Percentiles rank a stretch among this genome's conserved stretches.
Conservation (phyloP, 352 stramenopile genomes). For the Globisporangium rhizosaccharum region DNA sequence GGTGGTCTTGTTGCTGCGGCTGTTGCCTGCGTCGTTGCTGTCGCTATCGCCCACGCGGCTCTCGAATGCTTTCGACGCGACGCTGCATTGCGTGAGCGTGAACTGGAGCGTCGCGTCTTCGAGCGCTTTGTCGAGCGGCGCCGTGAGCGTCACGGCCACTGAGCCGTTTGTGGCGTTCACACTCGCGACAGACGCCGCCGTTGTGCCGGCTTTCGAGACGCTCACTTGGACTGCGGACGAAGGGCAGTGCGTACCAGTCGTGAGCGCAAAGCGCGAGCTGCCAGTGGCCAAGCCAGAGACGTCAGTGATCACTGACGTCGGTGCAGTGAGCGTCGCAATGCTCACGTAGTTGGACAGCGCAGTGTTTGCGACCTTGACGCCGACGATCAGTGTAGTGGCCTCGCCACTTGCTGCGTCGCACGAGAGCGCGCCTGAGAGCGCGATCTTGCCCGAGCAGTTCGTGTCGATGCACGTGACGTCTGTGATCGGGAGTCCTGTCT, state of each 20-base stretch:
- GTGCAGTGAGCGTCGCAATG: slow-evolving; percentile 35
- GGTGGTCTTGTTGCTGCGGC: neutral
- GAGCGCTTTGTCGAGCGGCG: slow-evolving; percentile 25
- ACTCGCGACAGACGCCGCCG: slow-evolving; percentile 5
- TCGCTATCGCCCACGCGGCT: slow-evolving; percentile 15
- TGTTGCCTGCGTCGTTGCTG: slow-evolving; percentile 8
- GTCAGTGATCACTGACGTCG: slow-evolving; percentile 22
- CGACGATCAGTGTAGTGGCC: slow-evolving; percentile 36
- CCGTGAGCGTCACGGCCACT: slow-evolving; percentile 30
- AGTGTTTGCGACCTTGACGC: slow-evolving; percentile 45
- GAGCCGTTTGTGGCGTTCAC: slow-evolving; percentile 33
- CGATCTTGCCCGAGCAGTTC: slow-evolving; percentile 44
- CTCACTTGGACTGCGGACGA: slow-evolving; percentile 29
- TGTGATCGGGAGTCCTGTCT: slow-evolving; percentile 23
- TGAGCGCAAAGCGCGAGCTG: slow-evolving; percentile 30
- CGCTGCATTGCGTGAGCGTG: slow-evolving; percentile 47
- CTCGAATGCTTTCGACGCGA: slow-evolving; percentile 20
- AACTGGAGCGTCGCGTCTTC: slow-evolving; percentile 26
- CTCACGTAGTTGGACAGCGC: slow-evolving; percentile 35
- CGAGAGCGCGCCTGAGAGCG: slow-evolving; percentile 29
- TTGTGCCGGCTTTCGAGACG: slow-evolving; percentile 14
- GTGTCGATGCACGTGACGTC: slow-evolving; percentile 39
- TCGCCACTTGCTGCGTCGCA: slow-evolving; percentile 37
- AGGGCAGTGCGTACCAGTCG: slow-evolving; percentile 37
- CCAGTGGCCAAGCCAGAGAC: slow-evolving; percentile 26